Percentiles rank a stretch among this genome's conserved stretches.
These are phyloP conservation scores for Cyberlindnera xylosilytica DNA, from an alignment of 805 yeast genomes.

Conservation along the genomic window DNA sequence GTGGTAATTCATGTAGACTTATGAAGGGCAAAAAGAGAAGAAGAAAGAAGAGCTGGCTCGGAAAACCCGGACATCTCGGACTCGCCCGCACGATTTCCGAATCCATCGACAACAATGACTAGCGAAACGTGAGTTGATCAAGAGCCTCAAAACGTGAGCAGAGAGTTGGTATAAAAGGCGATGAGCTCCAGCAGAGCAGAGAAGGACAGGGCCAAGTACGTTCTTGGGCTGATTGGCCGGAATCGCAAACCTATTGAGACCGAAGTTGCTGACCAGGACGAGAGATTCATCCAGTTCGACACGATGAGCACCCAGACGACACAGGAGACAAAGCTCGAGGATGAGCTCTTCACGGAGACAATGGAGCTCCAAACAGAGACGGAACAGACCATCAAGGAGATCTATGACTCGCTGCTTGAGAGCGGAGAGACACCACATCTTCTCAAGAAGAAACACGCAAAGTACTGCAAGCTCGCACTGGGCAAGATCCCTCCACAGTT, in stretches of 20 bases:
- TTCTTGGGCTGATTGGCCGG: slow-evolving; percentile 4
- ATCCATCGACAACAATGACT: slow-evolving; percentile 5
- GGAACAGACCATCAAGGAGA: slow-evolving; percentile 28
- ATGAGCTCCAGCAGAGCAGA: too few species aligned
- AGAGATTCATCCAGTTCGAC: slow-evolving; percentile 11
- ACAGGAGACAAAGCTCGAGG: slow-evolving; percentile 20
- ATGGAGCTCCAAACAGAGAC: slow-evolving; percentile 32
- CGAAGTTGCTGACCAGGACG: slow-evolving; percentile 7
- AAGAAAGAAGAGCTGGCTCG: background rate
- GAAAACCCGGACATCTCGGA: slow-evolving; percentile 1
- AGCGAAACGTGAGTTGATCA: background rate
- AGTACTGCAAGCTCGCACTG: slow-evolving; percentile 19
- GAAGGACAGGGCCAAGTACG: slow-evolving; percentile 5
- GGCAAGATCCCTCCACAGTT: slow-evolving; percentile 23
- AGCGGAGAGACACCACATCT: slow-evolving; percentile 18
- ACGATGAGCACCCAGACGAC: slow-evolving; percentile 17
- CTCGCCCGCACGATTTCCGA: background rate
- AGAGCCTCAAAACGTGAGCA: background rate
- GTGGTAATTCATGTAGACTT: too few species aligned
- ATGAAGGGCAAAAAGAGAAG: background rate
- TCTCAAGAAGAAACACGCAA: slow-evolving; percentile 16
- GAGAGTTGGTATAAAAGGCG: too few species aligned
- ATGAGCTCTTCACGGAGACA: slow-evolving; percentile 35
- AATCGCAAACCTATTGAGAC: slow-evolving; percentile 2
- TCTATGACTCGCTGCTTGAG: slow-evolving; percentile 30